These are phyloP conservation scores for Penicillium italicum DNA, from an alignment of 2,329 filamentous ascomycete species.

Conservation along the genomic window DNA sequence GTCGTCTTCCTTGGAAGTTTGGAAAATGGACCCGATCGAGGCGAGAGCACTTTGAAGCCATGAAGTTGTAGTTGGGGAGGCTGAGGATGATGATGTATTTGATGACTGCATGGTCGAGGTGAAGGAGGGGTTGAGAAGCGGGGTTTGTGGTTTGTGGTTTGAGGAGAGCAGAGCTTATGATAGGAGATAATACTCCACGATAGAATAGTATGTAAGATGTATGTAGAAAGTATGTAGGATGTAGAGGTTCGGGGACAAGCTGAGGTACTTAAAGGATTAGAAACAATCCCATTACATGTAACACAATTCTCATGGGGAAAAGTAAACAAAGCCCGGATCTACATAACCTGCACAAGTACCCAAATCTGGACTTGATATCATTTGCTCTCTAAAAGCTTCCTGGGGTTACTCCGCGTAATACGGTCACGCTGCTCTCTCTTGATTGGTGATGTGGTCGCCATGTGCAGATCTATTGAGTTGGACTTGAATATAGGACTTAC, in stretches of 20 bases:
- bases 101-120: background rate
- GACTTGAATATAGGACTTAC: background rate
- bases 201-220: background rate
- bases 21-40: conserved; percentile 14
- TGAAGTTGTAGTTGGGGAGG: background rate
- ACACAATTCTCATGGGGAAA: background rate
- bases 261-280: background rate
- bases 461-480: background rate
- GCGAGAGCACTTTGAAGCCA: conserved; percentile 13
- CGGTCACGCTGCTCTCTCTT: background rate
- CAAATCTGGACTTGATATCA: background rate
- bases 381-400: background rate
- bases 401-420: background rate
- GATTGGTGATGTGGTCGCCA: background rate
- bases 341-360: background rate
- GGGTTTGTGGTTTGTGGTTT: background rate
- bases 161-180: background rate
- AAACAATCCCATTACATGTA: background rate
- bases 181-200: background rate
- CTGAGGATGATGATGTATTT: background rate
- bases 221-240: background rate
- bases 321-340: background rate
- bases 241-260: background rate
- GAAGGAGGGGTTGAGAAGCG: background rate
- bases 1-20: background rate